Base-by-base conservation (phyloP, 1,284 basidiomycete species). In the Tilletiopsis washingtonensis region DNA sequence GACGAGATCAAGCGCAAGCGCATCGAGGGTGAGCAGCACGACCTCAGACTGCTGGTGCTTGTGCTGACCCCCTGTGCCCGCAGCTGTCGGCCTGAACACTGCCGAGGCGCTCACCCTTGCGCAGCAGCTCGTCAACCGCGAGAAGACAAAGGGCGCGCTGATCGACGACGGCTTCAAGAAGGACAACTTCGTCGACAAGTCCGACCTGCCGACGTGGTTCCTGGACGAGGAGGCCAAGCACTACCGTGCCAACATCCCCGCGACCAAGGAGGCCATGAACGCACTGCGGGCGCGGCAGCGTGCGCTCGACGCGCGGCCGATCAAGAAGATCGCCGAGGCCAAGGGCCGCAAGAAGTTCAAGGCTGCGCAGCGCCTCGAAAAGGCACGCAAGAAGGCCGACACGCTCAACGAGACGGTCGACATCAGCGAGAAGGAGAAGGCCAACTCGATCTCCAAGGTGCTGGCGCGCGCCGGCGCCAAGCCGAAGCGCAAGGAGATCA, bases 321-420 rank as follows among this genome's bases (percentile, higher is more conserved):
- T 99, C 77, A 98, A 97, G 78, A 99, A 99, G 79, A 81, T 99
- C 11, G 94, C 93, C 17, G 94, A 98, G 77, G 94, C 94, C 39
- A 98, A 98, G 76, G 91, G 89, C 32, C 81, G 94, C 56, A 98
- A 98, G 78, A 98, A 98, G 78, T 77, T 88, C 74, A 88, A 86
- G 75, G 88, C 90, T 3, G 80, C 82, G 19, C 85, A 88, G 65
- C 79, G 84, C 43, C 76, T 97, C 19, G 88, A 94, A 64, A 93
- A 90, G 75, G 89, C 89, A 14, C 84, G 90, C 81, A 91, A 88
- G 77, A 97, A 94, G 77, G 94, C 93, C 1, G 91, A 97, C 69
- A 89, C 88, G 49, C 82, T 86, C 56, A 88, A 86, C 17, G 79
- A 83, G 15, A 91, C 97, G 66, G 82, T 96, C 76, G 85, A 88